Base-by-base conservation (phyloP, 495 filamentous ascomycete species). In the Penicillium waksmanii region DNA sequence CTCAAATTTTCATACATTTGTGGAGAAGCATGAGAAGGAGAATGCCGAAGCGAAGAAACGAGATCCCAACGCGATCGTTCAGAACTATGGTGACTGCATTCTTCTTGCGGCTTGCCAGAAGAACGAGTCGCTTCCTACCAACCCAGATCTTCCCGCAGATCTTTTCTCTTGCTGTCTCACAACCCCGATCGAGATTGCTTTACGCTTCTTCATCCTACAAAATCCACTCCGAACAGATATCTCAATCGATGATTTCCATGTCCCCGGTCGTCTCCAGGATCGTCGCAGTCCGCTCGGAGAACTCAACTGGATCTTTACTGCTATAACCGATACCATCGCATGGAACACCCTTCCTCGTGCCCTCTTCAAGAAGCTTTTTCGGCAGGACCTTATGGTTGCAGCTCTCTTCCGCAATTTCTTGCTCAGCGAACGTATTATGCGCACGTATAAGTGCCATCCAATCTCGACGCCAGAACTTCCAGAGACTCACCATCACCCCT, bases 251-350 rank as follows among this genome's bases (percentile, higher is more conserved):
- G 85, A 93, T 55, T 92, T 93, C 19, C 86, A 88, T 74, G 76
- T 78, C 36, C 91, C 92, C 2, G 95, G 95, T 19, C 84, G 90
- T 54, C 79, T 97, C 25, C 91, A 95, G 63, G 95, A 99, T 67
- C 85, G 95, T n/a, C 80, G 96, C 71, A 97, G 94, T 43, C 96
- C 95, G 1, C 84, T 98, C 42, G 95, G 95, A 46, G 95, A 99
- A 74, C 76, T 99, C 4, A 98, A 98, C 70, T 99, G 95, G 95
- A 99, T 99, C 21, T 97, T 99, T 65, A 99, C 95, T 2, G 95
- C 95, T 13, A 97, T 99, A 57, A 99, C 95, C 2, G 95, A 99
- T 71, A 98, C 95, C 1, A 99, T 99, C 68, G 95, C 95, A 7
- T 99, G 95, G 95, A 98, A 97, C 49, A 92, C 88, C 4, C 76